Evolutionary conservation across 2,329 filamentous ascomycete species (phyloP).

Genomic region (Aspergillus sp.): DNA sequence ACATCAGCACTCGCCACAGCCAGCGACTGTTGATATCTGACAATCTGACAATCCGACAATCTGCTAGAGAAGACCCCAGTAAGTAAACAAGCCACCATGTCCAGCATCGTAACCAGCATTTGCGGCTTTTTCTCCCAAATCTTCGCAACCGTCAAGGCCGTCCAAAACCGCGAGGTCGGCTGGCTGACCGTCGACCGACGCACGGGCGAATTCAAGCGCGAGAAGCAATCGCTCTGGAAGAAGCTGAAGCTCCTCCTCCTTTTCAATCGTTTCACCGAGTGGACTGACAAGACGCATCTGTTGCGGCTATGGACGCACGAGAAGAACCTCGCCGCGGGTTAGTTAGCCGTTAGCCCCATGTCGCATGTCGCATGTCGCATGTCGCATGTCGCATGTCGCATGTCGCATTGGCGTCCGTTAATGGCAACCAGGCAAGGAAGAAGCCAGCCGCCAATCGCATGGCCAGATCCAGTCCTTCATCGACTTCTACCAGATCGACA

Average conservation of each 20-base stretch:
- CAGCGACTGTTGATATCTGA: too few relatives aligned
- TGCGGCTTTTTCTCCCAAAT: neutral
- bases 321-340: constrained; percentile 23
- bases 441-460: constrained; percentile 21
- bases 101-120: constrained; percentile 2
- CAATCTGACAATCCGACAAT: too few relatives aligned
- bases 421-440: constrained; percentile 5
- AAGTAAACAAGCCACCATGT: constrained; percentile 3
- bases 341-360: too few relatives aligned
- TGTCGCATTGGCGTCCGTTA: too few relatives aligned
- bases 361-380: too few relatives aligned
- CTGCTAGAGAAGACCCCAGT: too few relatives aligned
- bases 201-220: constrained; percentile 27
- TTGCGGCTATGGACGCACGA: constrained; percentile 32
- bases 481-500: constrained; percentile 7
- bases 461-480: constrained; percentile 25
- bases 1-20: too few relatives aligned
- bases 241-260: constrained; percentile 35
- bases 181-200: constrained; percentile 24
- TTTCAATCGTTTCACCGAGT: constrained; percentile 35
- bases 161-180: constrained; percentile 22
- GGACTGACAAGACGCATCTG: constrained; percentile 30
- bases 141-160: neutral
- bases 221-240: constrained; percentile 33
- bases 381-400: too few relatives aligned